These are phyloP conservation scores for Mucor piriformis DNA, from an alignment of 371 early-diverging fungal species.

Conservation along the genomic window DNA sequence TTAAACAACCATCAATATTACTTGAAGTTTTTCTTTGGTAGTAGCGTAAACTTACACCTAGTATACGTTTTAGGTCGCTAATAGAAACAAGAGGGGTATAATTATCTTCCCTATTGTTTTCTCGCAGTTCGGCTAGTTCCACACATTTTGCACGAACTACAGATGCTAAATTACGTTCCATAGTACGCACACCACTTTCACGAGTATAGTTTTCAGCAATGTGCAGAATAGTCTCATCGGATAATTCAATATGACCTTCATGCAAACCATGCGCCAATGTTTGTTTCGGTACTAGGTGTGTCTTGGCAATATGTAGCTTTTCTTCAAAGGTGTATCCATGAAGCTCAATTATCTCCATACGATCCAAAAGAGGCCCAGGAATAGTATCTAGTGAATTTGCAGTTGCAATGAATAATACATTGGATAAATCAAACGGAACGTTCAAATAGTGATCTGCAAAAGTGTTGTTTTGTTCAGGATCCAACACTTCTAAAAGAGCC, in stretches of 20 bases:
- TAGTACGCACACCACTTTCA: conserved; percentile 82
- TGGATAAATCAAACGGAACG: conserved; percentile 80
- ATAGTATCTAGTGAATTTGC: conserved; percentile 82
- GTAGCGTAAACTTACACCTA: conserved; percentile 38
- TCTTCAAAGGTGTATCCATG: conserved; percentile 87
- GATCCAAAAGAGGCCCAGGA: conserved; percentile 79
- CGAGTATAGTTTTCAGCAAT: conserved; percentile 75
- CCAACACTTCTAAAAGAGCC: conserved; percentile 85
- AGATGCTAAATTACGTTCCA: conserved; percentile 77
- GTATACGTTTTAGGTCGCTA: conserved; percentile 58
- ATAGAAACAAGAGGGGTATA: conserved; percentile 41
- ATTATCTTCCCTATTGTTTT: conserved; percentile 8
- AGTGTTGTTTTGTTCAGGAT: conserved; percentile 83
- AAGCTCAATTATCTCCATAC: conserved; percentile 86
- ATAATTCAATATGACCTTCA: conserved; percentile 41
- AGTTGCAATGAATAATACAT: conserved; percentile 85
- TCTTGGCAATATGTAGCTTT: conserved; percentile 60
- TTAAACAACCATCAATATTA: not conserved
- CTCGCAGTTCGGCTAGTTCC: conserved; percentile 53
- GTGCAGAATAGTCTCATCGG: conserved; percentile 58
- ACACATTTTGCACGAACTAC: conserved; percentile 78
- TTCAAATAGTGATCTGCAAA: conserved; percentile 84
- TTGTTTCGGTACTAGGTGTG: conserved; percentile 70
- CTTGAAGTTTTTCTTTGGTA: not conserved
- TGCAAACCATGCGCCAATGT: conserved; percentile 64